Percentiles rank a stretch among this genome's conserved stretches.
phyloP scores from a whole-genome alignment of 2,329 filamentous ascomycete genomes.

The Zarea fungicola region DNA sequence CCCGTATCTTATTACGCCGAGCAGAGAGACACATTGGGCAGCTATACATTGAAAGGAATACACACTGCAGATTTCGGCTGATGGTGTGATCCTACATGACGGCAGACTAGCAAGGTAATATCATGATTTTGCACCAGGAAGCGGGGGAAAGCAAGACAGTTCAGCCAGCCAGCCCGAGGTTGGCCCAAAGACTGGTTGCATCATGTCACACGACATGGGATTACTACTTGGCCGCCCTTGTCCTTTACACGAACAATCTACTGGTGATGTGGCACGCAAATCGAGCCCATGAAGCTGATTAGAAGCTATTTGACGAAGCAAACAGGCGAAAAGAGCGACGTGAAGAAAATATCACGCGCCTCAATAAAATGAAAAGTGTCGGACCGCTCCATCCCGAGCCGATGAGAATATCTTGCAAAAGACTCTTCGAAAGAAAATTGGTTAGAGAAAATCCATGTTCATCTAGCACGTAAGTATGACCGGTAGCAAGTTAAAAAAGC shows the following conservation, averaged over 20 bases:
- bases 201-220: too few relatives aligned
- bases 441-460: constrained; percentile 29
- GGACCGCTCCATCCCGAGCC: constrained; percentile 13
- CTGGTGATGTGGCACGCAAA: too few relatives aligned
- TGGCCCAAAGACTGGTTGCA: too few relatives aligned
- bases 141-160: too few relatives aligned
- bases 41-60: constrained; percentile 5
- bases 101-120: neutral
- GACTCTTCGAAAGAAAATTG: constrained; percentile 15
- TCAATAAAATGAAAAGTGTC: constrained; percentile 5
- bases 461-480: constrained; percentile 60
- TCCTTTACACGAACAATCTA: too few relatives aligned
- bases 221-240: too few relatives aligned
- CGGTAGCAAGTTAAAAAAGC: constrained; percentile 45
- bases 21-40: constrained; percentile 8
- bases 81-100: neutral
- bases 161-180: too few relatives aligned
- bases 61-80: neutral
- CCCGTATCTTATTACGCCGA: too few relatives aligned
- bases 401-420: constrained; percentile 5
- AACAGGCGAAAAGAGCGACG: neutral
- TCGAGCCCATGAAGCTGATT: too few relatives aligned
- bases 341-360: neutral
- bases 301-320: neutral
- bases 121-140: too few relatives aligned